Evolutionary conservation across 352 stramenopile species (phyloP).

Genomic region (Globisporangium spinosum): DNA sequence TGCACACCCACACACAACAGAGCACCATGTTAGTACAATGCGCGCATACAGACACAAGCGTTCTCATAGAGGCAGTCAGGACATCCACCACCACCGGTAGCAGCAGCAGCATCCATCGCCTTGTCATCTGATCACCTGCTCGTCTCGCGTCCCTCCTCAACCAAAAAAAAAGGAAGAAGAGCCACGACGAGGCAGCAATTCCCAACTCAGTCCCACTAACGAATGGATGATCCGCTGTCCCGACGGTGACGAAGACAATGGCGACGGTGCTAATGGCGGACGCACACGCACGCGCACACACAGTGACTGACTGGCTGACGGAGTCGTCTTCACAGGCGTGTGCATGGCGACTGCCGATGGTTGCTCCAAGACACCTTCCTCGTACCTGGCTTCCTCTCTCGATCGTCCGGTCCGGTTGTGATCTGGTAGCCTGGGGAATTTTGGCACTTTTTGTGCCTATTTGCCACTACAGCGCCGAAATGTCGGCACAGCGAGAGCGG

Average conservation of each 20-base stretch:
- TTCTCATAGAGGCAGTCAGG: background rate
- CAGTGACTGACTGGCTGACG: too few species aligned
- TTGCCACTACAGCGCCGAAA: background rate
- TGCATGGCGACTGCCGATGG: too few species aligned
- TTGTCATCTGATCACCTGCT: background rate
- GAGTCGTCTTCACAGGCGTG: too few species aligned
- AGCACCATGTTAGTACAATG: background rate
- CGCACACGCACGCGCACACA: background rate
- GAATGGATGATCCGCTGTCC: background rate
- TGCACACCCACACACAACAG: background rate
- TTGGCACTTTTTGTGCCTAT: background rate
- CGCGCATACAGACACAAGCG: background rate
- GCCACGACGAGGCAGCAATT: slow-evolving; percentile 2
- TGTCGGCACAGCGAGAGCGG: background rate
- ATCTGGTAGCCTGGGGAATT: background rate
- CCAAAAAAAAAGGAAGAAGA: slow-evolving; percentile 1
- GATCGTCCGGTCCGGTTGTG: background rate
- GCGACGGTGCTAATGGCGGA: background rate
- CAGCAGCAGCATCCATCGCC: background rate
- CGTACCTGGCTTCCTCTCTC: background rate
- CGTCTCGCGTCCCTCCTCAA: slow-evolving; percentile 3
- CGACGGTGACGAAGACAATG: background rate
- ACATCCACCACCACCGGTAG: background rate
- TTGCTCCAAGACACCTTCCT: background rate
- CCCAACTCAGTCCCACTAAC: background rate